A percentile compares a stretch with the other conserved stretches of the same genome.
Evolutionary conservation across 2,329 filamentous ascomycete genomes (phyloP).

Genomic region (Beauveria rudraprayagi): DNA sequence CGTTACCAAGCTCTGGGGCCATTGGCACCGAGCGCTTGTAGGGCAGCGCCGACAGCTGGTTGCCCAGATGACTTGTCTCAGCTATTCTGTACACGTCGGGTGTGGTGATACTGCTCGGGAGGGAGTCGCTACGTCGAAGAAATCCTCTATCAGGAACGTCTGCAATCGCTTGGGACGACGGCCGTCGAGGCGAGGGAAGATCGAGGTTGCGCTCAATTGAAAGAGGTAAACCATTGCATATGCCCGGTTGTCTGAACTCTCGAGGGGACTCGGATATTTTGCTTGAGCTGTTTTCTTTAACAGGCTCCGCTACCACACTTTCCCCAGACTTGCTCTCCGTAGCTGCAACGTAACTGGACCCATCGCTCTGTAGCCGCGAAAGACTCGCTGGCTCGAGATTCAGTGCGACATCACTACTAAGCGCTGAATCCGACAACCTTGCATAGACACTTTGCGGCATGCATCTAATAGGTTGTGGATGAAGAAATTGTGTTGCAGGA

Average conservation of each 20-base stretch:
- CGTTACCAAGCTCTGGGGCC: neutral
- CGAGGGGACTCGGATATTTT: neutral
- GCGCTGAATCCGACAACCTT: neutral
- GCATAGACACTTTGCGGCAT: neutral
- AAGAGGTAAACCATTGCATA: neutral
- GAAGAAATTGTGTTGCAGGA: neutral
- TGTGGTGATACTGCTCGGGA: constrained; percentile 1
- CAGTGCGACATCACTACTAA: neutral
- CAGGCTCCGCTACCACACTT: neutral
- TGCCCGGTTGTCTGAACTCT: neutral
- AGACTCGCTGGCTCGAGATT: neutral
- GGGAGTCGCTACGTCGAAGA: neutral
- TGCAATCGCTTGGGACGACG: neutral
- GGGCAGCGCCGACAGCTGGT: neutral
- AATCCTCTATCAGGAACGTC: neutral
- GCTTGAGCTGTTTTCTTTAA: neutral
- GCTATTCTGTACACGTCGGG: neutral
- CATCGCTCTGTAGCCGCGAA: neutral
- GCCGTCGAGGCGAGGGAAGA: neutral
- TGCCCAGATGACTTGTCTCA: neutral
- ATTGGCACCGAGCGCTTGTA: neutral
- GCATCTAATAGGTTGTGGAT: constrained; percentile 7
- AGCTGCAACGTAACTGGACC: neutral
- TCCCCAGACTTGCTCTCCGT: neutral
- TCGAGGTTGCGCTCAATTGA: neutral